Evolutionary conservation across 2,329 filamentous ascomycete genomes (phyloP), one percentile per base, ranked within the genome.

Genomic region (Sporothrix inflata): DNA sequence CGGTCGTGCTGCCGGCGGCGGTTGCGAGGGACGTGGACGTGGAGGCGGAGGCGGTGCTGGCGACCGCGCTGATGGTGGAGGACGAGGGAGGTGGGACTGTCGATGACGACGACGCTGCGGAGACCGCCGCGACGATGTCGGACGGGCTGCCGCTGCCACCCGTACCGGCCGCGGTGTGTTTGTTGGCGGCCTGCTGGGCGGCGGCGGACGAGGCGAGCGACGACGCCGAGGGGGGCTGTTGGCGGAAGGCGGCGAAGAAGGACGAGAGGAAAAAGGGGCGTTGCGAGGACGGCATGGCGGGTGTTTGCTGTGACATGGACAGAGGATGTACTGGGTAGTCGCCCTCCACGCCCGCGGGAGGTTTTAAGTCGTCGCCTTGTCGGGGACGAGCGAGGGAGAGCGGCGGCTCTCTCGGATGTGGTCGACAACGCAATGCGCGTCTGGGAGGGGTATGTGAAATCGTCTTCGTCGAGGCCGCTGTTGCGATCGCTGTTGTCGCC

Each of bases 251-350:
- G 78, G 85, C 84, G 79, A 88, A 83, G 81, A 88, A 87, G 77
- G 84, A 85, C 63, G 86, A 86, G 77, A 88, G 84, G 81, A 88
- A 87, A 79, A 84, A 87, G 63, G 86, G 85, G 67, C 85, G 84
- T 77, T 87, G 85, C 0, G 72, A 73, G 47, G 85, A 85, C 65
- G 85, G 83, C 85, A 87, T 87, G 70, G 47, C 79, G 74, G 69
- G 34, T 38, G 21, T n/a, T 14, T 16, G n/a, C 38, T 65, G 60
- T 38, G 60, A 27, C 38, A 65, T 65, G 8, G 21, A 12, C 11
- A 45, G 19, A 24, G 14, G 1, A 19, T 21, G 8, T n/a, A n/a
- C n/a, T n/a, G n/a, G n/a, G 38, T 45, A 9, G 40, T 65, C 40
- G 30, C 30, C 63, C 63, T 49, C 45, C 63, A 47, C 63, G 63